These are phyloP conservation scores for Kodamaea arcana DNA, from an alignment of 1,139 yeast species.

Conservation along the genomic window DNA sequence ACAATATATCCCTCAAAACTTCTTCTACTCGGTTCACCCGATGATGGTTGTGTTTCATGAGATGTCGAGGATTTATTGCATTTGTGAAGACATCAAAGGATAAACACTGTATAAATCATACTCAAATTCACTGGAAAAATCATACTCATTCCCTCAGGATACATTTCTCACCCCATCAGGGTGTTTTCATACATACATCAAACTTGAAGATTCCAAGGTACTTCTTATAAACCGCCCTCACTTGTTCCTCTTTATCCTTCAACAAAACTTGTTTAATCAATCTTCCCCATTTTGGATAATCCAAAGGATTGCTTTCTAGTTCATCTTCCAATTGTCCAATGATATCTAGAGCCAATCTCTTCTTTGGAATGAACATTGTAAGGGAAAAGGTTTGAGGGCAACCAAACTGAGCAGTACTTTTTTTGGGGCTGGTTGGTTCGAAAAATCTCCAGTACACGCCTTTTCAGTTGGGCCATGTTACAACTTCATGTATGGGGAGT, in stretches of 20 bases:
- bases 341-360: constrained; percentile 40
- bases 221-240: constrained; percentile 54
- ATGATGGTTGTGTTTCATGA: too few species aligned
- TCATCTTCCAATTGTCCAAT: constrained; percentile 60
- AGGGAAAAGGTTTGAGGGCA: not conserved
- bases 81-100: too few species aligned
- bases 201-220: constrained; percentile 64
- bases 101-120: not conserved
- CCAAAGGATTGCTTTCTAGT: constrained; percentile 52
- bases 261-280: constrained; percentile 51
- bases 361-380: constrained; percentile 14
- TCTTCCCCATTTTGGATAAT: constrained; percentile 55
- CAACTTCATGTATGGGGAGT: constrained; percentile 58
- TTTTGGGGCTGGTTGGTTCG: too few species aligned
- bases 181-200: constrained; percentile 36
- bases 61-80: too few species aligned
- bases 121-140: too few species aligned
- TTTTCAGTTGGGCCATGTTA: too few species aligned
- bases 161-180: too few species aligned
- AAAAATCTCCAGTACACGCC: too few species aligned
- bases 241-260: constrained; percentile 62
- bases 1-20: too few species aligned
- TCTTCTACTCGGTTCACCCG: too few species aligned
- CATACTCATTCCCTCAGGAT: not conserved
- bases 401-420: too few species aligned